Conservation (phyloP, 306 rosid species). For the Castanea mollissima region DNA sequence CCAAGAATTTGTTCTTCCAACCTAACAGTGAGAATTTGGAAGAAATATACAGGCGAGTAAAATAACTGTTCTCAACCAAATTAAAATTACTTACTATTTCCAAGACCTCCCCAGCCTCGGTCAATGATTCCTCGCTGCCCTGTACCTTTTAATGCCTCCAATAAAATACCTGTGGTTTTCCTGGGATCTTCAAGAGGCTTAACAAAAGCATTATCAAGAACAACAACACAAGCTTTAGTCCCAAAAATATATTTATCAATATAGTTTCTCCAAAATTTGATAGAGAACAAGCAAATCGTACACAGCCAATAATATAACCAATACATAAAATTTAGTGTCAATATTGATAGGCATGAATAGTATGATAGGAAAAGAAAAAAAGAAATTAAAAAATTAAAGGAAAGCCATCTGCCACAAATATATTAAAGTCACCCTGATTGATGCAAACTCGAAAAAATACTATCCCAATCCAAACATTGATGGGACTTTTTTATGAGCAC, state of each 20-base stretch:
- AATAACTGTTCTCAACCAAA: neutral
- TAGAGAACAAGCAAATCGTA: neutral
- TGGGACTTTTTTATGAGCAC: neutral
- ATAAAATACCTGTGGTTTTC: constrained; percentile 59
- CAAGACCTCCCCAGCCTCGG: constrained; percentile 95
- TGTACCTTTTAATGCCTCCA: constrained; percentile 81
- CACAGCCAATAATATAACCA: neutral
- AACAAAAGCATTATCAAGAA: constrained; percentile 16
- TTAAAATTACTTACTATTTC: constrained; percentile 54
- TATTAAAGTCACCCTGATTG: neutral
- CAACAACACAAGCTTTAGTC: no score
- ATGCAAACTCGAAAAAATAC: neutral
- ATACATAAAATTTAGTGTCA: neutral
- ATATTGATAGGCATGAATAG: neutral
- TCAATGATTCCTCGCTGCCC: constrained; percentile 88
- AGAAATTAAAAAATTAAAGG: neutral
- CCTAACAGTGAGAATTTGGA: neutral
- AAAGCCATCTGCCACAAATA: neutral
- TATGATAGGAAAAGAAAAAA: neutral
- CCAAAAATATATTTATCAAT: no score
- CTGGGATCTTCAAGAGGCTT: constrained; percentile 91
- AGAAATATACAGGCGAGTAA: neutral
- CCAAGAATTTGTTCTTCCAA: neutral
- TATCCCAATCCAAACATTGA: neutral
- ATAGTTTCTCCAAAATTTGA: constrained; percentile 1